Evolutionary conservation across 73 alveolate genomes (phyloP), one percentile per base, ranked within the genome.

Genomic region (Paramecium primaurelia): DNA sequence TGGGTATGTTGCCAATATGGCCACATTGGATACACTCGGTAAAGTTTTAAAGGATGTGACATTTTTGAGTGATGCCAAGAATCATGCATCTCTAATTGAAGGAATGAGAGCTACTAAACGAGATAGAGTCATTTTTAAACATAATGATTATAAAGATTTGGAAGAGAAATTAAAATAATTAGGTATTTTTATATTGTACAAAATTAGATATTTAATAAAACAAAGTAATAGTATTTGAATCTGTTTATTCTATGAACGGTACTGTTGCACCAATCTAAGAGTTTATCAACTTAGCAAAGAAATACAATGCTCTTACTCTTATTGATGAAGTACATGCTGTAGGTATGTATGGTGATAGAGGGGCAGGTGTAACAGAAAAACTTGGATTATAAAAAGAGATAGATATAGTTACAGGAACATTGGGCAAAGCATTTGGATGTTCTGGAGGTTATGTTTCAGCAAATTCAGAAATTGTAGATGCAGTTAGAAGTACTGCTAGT

Each of bases 321-420:
- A 92, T 94, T 38, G 98, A 96, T 92, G 98, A 96, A 71, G 98
- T 96, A 11, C 98, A 96, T 86, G 98, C 98, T 2, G 97, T 96
- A 8, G 98, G 98, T 14, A 90, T 96, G 77, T 96, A 96, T 80
- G 98, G 98, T 1, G 58, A 89, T 7, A 86, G 95, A 49, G 98
- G 98, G n/a, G 97, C 94, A 8, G 98, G 98, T 9, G 94, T 96
- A 30, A 58, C 95, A 3, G 97, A 96, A 45, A 86, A 86, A 59
- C 14, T 86, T 20, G 97, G 95, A 4, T 38, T 71, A 12, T 88
- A 30, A 22, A 86, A 90, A 40, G 86, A 92, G 7, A 83, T 91
- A 6, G 97, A 92, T 59, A 88, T 96, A 30, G 77, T 96, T 40
- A 73, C 97, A 6, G 98, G 98, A 11, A 96, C 98, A 45, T 73